These are phyloP conservation scores for Selaginella moellendorffii DNA, from an alignment of 75 land plant genomes.

Conservation along the genomic window DNA sequence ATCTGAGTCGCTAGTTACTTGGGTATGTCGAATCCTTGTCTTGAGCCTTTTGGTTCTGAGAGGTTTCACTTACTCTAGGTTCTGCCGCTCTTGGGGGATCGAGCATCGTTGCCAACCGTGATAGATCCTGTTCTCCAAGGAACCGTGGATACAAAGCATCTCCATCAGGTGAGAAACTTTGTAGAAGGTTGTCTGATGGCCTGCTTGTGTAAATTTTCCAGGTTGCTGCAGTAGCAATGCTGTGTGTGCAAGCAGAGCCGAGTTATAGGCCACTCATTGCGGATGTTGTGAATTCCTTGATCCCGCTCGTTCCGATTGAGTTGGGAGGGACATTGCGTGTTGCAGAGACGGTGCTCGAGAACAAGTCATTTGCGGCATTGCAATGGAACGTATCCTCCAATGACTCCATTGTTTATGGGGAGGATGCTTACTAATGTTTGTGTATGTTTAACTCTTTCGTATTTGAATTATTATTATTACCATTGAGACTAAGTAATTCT, in stretches of 20 bases:
- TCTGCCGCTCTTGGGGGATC: not conserved
- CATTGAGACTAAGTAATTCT: too few relatives aligned
- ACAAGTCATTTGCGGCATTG: not conserved
- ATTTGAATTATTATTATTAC: too few relatives aligned
- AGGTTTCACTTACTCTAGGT: too few relatives aligned
- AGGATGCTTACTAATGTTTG: not conserved
- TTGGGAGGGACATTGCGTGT: conserved; percentile 35
- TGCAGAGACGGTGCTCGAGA: not conserved
- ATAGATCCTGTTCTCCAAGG: conserved; percentile 3
- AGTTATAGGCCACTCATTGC: conserved; percentile 81
- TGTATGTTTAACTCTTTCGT: too few relatives aligned
- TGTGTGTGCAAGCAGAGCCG: conserved; percentile 79
- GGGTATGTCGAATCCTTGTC: too few relatives aligned
- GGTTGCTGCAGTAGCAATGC: conserved; percentile 78
- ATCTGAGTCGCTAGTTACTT: conserved; percentile 79
- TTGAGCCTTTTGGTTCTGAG: too few relatives aligned
- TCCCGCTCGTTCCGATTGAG: conserved; percentile 65
- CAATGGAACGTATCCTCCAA: not conserved
- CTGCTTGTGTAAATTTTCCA: conserved; percentile 11
- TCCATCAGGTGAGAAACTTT: not conserved
- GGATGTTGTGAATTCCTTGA: conserved; percentile 68
- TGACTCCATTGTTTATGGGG: not conserved
- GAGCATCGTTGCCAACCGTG: not conserved
- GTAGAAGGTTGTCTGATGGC: not conserved
- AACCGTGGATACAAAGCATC: conserved; percentile 2